These are phyloP conservation scores for Phytophthora sp. DNA, from an alignment of 352 stramenopile species.

Conservation along the genomic window DNA sequence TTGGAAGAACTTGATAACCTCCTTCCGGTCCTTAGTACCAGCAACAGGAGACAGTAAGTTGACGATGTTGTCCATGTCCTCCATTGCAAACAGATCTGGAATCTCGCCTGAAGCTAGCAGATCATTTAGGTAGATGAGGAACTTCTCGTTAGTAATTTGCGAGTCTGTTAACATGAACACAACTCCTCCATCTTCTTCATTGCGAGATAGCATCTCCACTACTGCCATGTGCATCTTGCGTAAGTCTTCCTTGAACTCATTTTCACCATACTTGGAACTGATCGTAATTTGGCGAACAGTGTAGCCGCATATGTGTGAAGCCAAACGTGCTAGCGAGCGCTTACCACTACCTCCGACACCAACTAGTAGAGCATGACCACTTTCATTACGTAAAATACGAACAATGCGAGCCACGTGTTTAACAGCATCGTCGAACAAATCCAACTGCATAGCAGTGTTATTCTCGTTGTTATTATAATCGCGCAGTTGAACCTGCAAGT, in stretches of 20 bases:
- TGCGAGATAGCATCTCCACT: slow-evolving; percentile 90
- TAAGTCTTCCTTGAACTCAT: slow-evolving; percentile 97
- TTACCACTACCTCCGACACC: slow-evolving; percentile 95
- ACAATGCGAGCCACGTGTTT: slow-evolving; percentile 96
- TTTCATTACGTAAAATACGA: slow-evolving; percentile 92
- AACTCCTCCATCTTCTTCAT: slow-evolving; percentile 86
- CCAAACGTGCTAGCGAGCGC: slow-evolving; percentile 92
- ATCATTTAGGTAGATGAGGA: slow-evolving; percentile 97
- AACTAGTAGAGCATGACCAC: slow-evolving; percentile 93
- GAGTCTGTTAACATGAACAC: slow-evolving; percentile 96
- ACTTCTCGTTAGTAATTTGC: slow-evolving; percentile 97
- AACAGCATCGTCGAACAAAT: slow-evolving; percentile 97
- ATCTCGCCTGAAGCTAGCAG: slow-evolving; percentile 94
- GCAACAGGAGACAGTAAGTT: slow-evolving; percentile 82
- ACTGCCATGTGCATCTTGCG: slow-evolving; percentile 95
- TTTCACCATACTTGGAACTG: slow-evolving; percentile 94
- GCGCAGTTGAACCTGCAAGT: slow-evolving; percentile 88
- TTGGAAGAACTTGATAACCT: slow-evolving; percentile 96
- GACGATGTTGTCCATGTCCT: slow-evolving; percentile 96
- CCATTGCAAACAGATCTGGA: slow-evolving; percentile 92
- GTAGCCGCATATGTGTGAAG: slow-evolving; percentile 94
- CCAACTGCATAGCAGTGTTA: slow-evolving; percentile 96
- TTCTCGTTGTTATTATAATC: slow-evolving; percentile 97
- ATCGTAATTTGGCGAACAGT: slow-evolving; percentile 94
- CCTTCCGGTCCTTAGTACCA: slow-evolving; percentile 87